Conservation (phyloP, 768 basidiomycete species). For the Chalciporus chontae region DNA sequence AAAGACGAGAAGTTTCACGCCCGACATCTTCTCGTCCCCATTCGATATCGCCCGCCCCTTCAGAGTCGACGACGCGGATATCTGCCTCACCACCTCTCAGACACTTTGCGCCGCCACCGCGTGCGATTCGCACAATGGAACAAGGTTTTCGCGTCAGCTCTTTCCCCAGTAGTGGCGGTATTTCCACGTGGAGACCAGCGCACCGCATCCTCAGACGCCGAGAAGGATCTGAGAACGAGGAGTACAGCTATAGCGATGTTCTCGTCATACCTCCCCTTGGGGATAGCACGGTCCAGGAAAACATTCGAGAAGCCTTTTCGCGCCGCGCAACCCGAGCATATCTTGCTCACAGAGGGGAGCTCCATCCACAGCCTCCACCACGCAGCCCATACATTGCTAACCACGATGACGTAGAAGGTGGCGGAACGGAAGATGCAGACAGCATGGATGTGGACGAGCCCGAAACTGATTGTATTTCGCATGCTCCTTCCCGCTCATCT, state of each 20-base stretch:
- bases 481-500: slow-evolving; percentile 42
- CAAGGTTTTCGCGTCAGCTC: slow-evolving; percentile 49
- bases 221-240: slow-evolving; percentile 30
- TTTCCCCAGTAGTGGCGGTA: slow-evolving; percentile 8
- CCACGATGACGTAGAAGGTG: slow-evolving; percentile 21
- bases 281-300: slow-evolving; percentile 51
- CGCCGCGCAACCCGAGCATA: slow-evolving; percentile 45
- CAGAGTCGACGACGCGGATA: slow-evolving; percentile 7
- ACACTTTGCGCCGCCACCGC: slow-evolving; percentile 23
- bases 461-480: slow-evolving; percentile 55
- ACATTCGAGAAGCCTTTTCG: slow-evolving; percentile 53
- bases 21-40: slow-evolving; percentile 10
- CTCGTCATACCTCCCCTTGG: slow-evolving; percentile 56
- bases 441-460: slow-evolving; percentile 49
- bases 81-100: slow-evolving; percentile 12
- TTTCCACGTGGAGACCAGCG: slow-evolving; percentile 19
- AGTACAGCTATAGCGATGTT: slow-evolving; percentile 41
- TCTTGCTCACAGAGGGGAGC: slow-evolving; percentile 21
- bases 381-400: slow-evolving; percentile 15
- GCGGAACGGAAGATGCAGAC: slow-evolving; percentile 35
- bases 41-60: slow-evolving; percentile 9
- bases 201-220: slow-evolving; percentile 20
- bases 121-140: slow-evolving; percentile 48
- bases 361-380: slow-evolving; percentile 19
- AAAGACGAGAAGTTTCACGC: slow-evolving; percentile 14